Conservation (phyloP, 169 alveolate genomes). For the Plasmodium gonderi region DNA sequence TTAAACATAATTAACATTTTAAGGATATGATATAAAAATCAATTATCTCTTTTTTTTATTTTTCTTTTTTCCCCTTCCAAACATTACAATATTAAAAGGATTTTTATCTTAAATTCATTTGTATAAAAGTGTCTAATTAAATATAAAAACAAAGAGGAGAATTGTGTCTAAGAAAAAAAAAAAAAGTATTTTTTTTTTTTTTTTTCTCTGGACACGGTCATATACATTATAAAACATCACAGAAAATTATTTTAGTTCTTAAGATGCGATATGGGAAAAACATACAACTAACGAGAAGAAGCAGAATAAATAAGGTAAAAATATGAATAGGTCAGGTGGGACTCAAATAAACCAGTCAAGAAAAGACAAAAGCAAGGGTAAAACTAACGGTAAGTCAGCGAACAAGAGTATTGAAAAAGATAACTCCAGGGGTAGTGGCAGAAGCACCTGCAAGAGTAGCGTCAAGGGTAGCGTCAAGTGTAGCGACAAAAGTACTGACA, state of each 20-base stretch:
- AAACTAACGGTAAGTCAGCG: background rate
- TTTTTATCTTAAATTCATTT: background rate
- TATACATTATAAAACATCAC: background rate
- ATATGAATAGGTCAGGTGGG: slow-evolving; percentile 32
- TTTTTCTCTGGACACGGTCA: background rate
- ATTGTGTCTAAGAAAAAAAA: background rate
- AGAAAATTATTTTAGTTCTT: background rate
- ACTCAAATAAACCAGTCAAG: slow-evolving; percentile 14
- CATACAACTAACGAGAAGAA: background rate
- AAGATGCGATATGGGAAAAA: slow-evolving; percentile 13
- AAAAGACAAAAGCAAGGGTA: background rate
- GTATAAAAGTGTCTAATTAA: background rate
- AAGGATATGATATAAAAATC: background rate
- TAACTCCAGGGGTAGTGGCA: background rate
- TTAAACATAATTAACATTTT: background rate
- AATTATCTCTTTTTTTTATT: background rate
- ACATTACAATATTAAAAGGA: background rate
- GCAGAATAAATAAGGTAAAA: background rate
- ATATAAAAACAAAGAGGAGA: background rate
- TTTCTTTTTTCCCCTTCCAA: background rate
- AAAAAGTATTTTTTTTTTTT: background rate
- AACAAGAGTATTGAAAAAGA: background rate
- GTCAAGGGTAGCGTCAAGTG: background rate
- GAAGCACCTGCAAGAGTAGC: background rate
- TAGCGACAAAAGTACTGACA: background rate